Evolutionary conservation across 2,329 filamentous ascomycete species (phyloP), one percentile per base, ranked within the genome.

Genomic region (Ascosphaera aggregata): DNA sequence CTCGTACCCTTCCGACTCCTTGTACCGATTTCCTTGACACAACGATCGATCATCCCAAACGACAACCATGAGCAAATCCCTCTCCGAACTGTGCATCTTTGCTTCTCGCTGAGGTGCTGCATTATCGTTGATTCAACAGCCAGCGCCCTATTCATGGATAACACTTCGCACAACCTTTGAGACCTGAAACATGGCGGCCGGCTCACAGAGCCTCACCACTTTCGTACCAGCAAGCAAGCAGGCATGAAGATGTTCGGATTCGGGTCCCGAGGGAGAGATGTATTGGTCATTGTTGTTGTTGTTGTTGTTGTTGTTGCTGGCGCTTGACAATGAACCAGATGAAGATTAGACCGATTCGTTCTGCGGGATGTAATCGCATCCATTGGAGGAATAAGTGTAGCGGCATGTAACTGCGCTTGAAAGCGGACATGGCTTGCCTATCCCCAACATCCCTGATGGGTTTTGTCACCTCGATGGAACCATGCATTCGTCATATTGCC

Each of bases 231-330:
- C 71, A 9, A 95, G 56, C 56, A n/a, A n/a, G n/a, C n/a, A n/a
- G 98, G 89, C 36, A 80, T 71, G 53, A 95, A 93, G 0, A 94
- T 49, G 51, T 98, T 98, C 0, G 82, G 82, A 49, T 95, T 95
- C 0, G 89, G 89, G 50, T 98, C 89, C 40, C 79, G 71, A 56
- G 98, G 89, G 2, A 93, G 62, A 2, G 89, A 84, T 1, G 89
- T 94, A 48, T 82, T 84, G 0, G 85, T 94, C 0, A 82, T 19
- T 15, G 16, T 36, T 39, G 13, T 34, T 3, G 45, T 47, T 5
- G 48, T 39, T 38, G 49, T 46, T 17, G 45, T 43, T 37, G 48
- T 46, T 24, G 44, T 45, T 40, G 48, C 48, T 16, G 46, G 46
- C 40, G 42, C 42, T 36, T 39, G 43, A 36, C n/a, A n/a, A n/a